A percentile compares a stretch with the other conserved stretches of the same genome.
Evolutionary conservation across 108 stramenopile genomes (phyloP).

Genomic region (Nitzschia palea): DNA sequence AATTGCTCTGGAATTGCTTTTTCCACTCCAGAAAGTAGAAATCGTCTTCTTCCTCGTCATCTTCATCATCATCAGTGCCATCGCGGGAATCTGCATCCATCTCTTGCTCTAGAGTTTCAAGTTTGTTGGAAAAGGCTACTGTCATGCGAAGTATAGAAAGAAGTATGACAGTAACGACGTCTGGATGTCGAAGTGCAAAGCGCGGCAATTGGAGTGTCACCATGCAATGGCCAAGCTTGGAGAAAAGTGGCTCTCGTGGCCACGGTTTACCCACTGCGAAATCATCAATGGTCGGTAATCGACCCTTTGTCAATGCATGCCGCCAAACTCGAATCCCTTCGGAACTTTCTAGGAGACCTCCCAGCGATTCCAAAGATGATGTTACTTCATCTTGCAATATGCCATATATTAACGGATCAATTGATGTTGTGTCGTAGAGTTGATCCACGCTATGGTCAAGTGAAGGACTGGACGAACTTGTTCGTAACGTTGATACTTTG

Average conservation of each 20-base stretch:
- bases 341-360: slow-evolving; percentile 16
- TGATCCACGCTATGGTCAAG: too few relatives aligned
- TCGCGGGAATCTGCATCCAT: slow-evolving; percentile 27
- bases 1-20: slow-evolving; percentile 8
- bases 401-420: slow-evolving; percentile 14
- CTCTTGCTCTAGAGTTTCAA: slow-evolving; percentile 7
- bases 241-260: slow-evolving; percentile 64
- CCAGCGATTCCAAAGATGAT: background rate
- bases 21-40: background rate
- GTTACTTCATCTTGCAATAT: slow-evolving; percentile 9
- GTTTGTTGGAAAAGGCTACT: slow-evolving; percentile 33
- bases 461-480: too few relatives aligned
- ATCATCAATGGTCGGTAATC: slow-evolving; percentile 13
- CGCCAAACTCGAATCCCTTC: slow-evolving; percentile 34
- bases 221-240: slow-evolving; percentile 29
- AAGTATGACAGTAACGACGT: slow-evolving; percentile 51
- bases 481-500: too few relatives aligned
- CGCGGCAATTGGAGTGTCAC: slow-evolving; percentile 51
- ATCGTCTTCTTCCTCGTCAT: slow-evolving; percentile 24
- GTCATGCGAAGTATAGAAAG: slow-evolving; percentile 44
- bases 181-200: slow-evolving; percentile 62
- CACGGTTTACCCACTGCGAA: slow-evolving; percentile 21
- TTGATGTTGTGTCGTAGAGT: too few relatives aligned
- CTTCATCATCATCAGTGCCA: slow-evolving; percentile 11
- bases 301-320: slow-evolving; percentile 27